phyloP scores from a whole-genome alignment of 176 grass and related monocot species.

The Eleusine coracana region DNA sequence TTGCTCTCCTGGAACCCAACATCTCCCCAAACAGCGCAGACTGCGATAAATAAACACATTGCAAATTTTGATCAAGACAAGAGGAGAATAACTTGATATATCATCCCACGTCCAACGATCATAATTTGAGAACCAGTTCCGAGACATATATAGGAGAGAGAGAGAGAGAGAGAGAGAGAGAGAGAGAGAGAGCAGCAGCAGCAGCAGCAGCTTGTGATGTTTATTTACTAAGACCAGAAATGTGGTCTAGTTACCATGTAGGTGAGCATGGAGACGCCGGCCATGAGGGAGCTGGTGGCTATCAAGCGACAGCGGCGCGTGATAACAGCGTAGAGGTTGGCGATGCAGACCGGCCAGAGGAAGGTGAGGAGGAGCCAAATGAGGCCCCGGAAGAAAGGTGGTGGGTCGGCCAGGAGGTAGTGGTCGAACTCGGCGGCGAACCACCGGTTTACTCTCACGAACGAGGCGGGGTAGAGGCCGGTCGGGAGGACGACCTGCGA shows the following conservation, averaged over 20 bases:
- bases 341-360: constrained; percentile 57
- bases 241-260: constrained; percentile 48
- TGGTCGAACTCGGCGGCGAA: constrained; percentile 52
- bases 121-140: no score
- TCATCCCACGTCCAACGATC: no score
- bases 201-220: no score
- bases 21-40: constrained; percentile 62
- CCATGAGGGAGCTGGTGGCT: constrained; percentile 63
- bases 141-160: no score
- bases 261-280: constrained; percentile 52
- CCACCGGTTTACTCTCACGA: constrained; percentile 50
- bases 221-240: no score
- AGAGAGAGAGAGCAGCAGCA: no score
- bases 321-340: constrained; percentile 63
- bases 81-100: no score
- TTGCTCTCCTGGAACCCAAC: constrained; percentile 62
- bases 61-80: not conserved
- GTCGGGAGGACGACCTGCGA: constrained; percentile 48
- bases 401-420: constrained; percentile 61
- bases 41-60: constrained; percentile 36
- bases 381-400: constrained; percentile 62
- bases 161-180: no score
- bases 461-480: constrained; percentile 45
- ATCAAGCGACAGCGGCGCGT: constrained; percentile 42
- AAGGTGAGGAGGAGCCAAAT: constrained; percentile 57